Base-by-base conservation (phyloP, 129 eudicot genomes). In the Rutidosis leptorrhynchoides region DNA sequence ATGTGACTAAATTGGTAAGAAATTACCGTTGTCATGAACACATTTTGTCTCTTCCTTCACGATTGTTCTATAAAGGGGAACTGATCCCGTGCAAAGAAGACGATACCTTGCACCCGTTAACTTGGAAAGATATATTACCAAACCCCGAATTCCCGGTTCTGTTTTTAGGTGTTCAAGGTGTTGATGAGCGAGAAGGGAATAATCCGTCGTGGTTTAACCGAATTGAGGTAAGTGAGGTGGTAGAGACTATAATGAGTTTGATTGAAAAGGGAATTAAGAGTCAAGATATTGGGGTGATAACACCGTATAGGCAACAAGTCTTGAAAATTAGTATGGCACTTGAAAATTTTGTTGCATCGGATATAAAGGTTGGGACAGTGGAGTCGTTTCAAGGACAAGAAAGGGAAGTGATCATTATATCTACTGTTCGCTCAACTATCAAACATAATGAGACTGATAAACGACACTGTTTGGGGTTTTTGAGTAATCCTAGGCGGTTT, bases 191-290 rank as follows among this genome's bases (percentile, higher is more conserved):
- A 63, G 98, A 93, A 82, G 98, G 98, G 63, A 82, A 69, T 70
- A 93, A 88, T 53, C 98, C 98, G 7, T 93, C 98, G 19, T 93
- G 98, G 98, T 93, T 93, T 77, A 93, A 93, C 28, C 73, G 96
- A 40, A 83, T 86, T 20, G 98, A 92, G 61, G 96, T 89, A 1
- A 92, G 98, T 85, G 91, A 88, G 78, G 88, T 84, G 0, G 98
- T 83, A 35, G 95, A 92, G 72, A 63, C 74, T 2, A 77, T 88
- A 6, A 74, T 64, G 15, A 29, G 76, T 33, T 69, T 92, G 74
- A 80, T 55, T 17, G 84, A 60, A 1, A 78, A 74, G 58, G 96
- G 90, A 33, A 26, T 92, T 37, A 16, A 33, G 19, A 79, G 69
- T 33, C 74, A 76, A 45, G 89, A 83, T 22, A 83, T 92, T 64